These are phyloP conservation scores for Xylaria nigripes DNA, from an alignment of 495 filamentous ascomycete species.

Conservation along the genomic window DNA sequence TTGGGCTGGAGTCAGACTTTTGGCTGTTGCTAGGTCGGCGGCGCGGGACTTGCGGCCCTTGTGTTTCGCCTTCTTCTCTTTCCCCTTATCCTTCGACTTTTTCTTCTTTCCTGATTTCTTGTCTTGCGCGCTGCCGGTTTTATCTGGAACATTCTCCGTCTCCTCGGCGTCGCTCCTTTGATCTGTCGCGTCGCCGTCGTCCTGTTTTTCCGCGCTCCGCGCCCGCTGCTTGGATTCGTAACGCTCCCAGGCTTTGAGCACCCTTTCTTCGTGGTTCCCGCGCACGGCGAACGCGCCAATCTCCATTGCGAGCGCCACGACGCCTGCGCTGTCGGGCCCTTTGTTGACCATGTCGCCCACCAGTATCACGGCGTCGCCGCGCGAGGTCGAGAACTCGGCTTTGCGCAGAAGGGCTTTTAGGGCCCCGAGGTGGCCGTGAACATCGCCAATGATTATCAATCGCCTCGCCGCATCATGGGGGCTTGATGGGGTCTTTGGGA, in stretches of 20 bases:
- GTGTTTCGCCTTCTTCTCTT: neutral
- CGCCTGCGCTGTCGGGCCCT: conserved; percentile 74
- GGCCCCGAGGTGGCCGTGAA: conserved; percentile 72
- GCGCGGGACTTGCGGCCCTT: conserved; percentile 20
- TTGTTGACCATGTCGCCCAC: conserved; percentile 82
- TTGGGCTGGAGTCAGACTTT: conserved; percentile 41
- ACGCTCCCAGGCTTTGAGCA: conserved; percentile 42
- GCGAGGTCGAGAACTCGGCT: conserved; percentile 48
- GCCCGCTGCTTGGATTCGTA: neutral
- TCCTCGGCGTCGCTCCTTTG: neutral
- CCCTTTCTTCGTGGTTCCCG: conserved; percentile 87
- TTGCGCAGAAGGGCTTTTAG: conserved; percentile 60
- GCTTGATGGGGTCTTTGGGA: conserved; percentile 25
- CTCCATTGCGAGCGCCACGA: conserved; percentile 63
- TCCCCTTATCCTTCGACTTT: neutral
- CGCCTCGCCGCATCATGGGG: conserved; percentile 11
- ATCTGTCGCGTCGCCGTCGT: neutral
- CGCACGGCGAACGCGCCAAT: conserved; percentile 70
- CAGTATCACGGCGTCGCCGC: conserved; percentile 69
- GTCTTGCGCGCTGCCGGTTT: conserved; percentile 14
- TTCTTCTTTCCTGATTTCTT: neutral
- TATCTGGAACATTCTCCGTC: neutral
- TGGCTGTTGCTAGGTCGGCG: conserved; percentile 27
- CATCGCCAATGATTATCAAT: conserved; percentile 77
- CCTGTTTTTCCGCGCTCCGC: neutral